Base-by-base conservation (phyloP, 1,139 yeast species). In the Kodamaea plutei region DNA sequence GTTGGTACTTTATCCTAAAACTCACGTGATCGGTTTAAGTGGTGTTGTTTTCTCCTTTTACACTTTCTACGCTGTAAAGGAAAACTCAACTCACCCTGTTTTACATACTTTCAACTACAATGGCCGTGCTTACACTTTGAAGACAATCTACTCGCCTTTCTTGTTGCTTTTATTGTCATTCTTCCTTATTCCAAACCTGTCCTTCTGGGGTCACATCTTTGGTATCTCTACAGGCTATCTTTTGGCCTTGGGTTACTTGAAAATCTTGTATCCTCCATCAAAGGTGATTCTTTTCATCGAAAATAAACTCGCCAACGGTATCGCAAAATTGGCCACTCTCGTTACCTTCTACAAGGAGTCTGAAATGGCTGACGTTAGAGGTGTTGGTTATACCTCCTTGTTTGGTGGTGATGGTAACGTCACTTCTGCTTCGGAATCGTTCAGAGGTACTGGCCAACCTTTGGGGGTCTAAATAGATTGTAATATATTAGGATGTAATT, bases 11-110 rank as follows among this genome's bases (percentile, higher is more conserved):
- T 75, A 63, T 40, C 80, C 83, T n/a, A 49, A 64, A 9, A 60
- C 69, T 2, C 61, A 70, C 14, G 81, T 80, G 6, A 58, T 77
- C 23, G 93, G 93, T 1, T 68, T 84, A 25, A 71, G 89, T 29
- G 95, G 85, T 2, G 74, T 91, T 73, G 76, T 76, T 18, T 87
- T 88, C 53, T 73, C 88, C 35, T 71, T 89, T 44, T 48, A 79
- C 41, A 77, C 81, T 5, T 84, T 71, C 56, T 74, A 63, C 45
- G 76, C 84, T 8, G 75, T 73, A 45, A 67, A 74, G 41, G 88
- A 80, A 48, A 75, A 78, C 34, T 54, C 58, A 18, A 50, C 59
- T 24, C 60, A 61, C 23, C 85, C 89, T 15, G 56, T 66, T 6
- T 36, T 58, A 29, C 52, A 50, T 36, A 44, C 51, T n/a, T 52